Evolutionary conservation across 345 rosid genomes (phyloP), one percentile per base, ranked within the genome.

Genomic region (Triadica sebifera): DNA sequence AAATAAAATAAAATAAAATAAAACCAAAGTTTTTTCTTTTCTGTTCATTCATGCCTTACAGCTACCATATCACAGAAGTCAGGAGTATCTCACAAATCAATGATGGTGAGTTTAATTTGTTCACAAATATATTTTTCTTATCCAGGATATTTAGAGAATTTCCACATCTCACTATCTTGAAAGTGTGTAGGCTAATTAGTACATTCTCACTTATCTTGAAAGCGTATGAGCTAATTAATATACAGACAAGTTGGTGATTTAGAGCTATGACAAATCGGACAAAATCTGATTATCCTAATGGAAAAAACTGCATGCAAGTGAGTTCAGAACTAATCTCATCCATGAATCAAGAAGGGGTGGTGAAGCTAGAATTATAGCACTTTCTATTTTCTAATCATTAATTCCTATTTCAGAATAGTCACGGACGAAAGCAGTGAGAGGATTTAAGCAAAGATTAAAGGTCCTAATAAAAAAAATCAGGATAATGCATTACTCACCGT

Each of bases 401-500:
- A 52, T 68, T 69, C 15, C 47, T 9, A 6, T 11, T 51, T 5
- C 41, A 52, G 61, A 69, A 34, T 4, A 3, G 29, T 0, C 70
- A 49, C 49, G 3, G 68, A 37, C 29, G 29, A 24, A 25, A 12
- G 43, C 50, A n/a, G 4, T 29, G 34, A 20, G 8, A 20, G 49
- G 39, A 53, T 25, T 71, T 43, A 37, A 24, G 37, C 6, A 47
- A 58, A 72, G 56, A 43, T 49, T 59, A 22, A 73, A 29, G 52
- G 55, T 60, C 59, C 17, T 17, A 53, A 17, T 1, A 53, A 58
- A 38, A 29, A 77, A 63, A 73, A 57, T 52, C 4, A 62, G 29
- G 25, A 0, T 13, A 38, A 52, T 45, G 66, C 51, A 71, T 46
- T 38, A 79, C 91, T 86, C 82, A 94, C 98, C 97, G 81, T 77